Evolutionary conservation across 352 stramenopile genomes (phyloP).

Genomic region (Phytophthora hibernalis): DNA sequence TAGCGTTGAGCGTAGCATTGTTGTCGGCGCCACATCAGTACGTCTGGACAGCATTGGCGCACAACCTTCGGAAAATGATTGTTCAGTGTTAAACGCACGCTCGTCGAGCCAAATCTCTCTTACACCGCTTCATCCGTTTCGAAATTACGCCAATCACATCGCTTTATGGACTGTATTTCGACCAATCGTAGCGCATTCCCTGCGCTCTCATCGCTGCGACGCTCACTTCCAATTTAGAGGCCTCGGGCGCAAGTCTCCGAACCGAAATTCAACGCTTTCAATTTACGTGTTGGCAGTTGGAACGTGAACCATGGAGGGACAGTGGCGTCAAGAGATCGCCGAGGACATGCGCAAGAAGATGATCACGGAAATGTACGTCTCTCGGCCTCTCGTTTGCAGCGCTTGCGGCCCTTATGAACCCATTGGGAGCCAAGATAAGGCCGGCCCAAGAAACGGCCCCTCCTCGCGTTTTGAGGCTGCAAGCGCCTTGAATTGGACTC

Average conservation of each 20-base stretch:
- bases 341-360: slow-evolving; percentile 88
- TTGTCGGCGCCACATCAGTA: slow-evolving; percentile 5
- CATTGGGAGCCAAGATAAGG: not conserved
- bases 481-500: not conserved
- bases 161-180: slow-evolving; percentile 6
- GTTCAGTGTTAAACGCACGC: slow-evolving; percentile 1
- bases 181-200: slow-evolving; percentile 16
- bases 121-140: slow-evolving; percentile 33
- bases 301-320: slow-evolving; percentile 54
- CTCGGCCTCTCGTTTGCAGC: not conserved
- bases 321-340: slow-evolving; percentile 82
- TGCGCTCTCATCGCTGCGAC: not conserved
- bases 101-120: slow-evolving; percentile 8
- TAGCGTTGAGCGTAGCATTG: slow-evolving; percentile 27
- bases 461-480: slow-evolving; percentile 1
- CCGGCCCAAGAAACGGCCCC: slow-evolving; percentile 15
- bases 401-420: not conserved
- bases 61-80: not conserved
- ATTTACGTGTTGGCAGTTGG: slow-evolving; percentile 14
- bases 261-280: slow-evolving; percentile 10
- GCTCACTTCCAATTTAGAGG: slow-evolving; percentile 58
- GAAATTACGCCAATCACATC: slow-evolving; percentile 30
- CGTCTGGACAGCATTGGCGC: not conserved
- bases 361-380: slow-evolving; percentile 87
- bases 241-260: slow-evolving; percentile 25